Evolutionary conservation across 1,139 yeast genomes (phyloP), one percentile per base, ranked within the genome.

Genomic region (Hyphopichia khmerensis): DNA sequence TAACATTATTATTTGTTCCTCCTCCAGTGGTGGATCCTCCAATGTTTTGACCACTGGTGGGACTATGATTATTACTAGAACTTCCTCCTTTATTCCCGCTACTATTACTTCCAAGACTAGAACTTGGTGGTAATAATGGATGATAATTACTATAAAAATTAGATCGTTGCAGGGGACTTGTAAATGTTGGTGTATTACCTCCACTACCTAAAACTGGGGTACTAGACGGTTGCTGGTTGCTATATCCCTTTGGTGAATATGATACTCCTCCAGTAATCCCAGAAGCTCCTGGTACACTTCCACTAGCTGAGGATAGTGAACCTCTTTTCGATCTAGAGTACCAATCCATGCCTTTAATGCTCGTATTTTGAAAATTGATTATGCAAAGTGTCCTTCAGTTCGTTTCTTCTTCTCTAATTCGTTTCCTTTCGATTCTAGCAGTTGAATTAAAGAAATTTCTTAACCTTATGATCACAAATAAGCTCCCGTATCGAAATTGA

Each of bases 101-200:
- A 19, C 21, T 18, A 19, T 16, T 15, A 37, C 31, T 29, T 8
- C 40, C 35, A 8, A 11, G 3, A 21, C 33, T 37, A 2, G 33
- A 18, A 29, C 49, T 40, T 3, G 50, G 49, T 6, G 51, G 51
- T 26, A 48, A 37, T n/a, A 46, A 33, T 13, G 51, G 44, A 33
- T 48, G 48, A 31, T 43, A 43, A 40, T 44, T 46, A 40, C 41
- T 38, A 33, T 46, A 47, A 33, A 42, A 43, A 32, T 40, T 43
- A 13, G 44, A 33, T 33, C 49, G 40, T 38, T 43, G 49, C 36
- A 40, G 42, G 2, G 49, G 48, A 33, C 44, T 42, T 8, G 40
- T 40, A 26, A 43, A 52, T 19, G 38, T 18, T 18, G 24, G 39
- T 11, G 38, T 35, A 27, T 19, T 39, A 24, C 15, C 45, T 38